These are phyloP conservation scores for Pseudodiploospora longispora DNA, from an alignment of 2,329 filamentous ascomycete genomes.

Conservation along the genomic window DNA sequence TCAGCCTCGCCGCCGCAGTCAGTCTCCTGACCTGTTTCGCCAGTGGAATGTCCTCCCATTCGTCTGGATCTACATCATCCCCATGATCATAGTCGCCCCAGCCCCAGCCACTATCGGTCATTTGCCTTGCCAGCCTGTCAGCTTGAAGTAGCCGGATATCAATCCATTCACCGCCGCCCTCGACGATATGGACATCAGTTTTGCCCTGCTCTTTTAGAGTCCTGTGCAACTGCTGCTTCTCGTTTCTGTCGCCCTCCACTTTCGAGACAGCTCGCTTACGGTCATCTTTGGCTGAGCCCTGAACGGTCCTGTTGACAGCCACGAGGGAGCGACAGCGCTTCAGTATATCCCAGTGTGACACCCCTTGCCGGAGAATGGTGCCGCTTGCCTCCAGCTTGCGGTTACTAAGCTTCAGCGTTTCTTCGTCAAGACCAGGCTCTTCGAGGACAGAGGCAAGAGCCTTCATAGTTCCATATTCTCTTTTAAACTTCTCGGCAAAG, in stretches of 20 bases:
- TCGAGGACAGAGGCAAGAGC: constrained; percentile 7
- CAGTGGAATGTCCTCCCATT: constrained; percentile 27
- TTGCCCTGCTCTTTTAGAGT: constrained; percentile 25
- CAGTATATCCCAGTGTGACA: constrained; percentile 23
- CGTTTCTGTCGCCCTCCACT: constrained; percentile 13
- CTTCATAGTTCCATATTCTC: constrained; percentile 11
- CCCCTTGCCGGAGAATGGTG: constrained; percentile 14
- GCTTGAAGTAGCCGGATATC: constrained; percentile 21
- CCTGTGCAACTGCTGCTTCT: constrained; percentile 22
- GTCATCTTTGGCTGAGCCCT: constrained; percentile 20
- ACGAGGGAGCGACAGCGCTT: constrained; percentile 24
- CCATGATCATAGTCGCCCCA: constrained; percentile 29
- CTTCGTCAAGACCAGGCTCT: constrained; percentile 3
- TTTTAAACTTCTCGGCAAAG: constrained; percentile 14
- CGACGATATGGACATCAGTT: constrained; percentile 28
- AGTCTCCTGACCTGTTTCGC: constrained; percentile 25
- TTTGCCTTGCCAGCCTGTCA: constrained; percentile 28
- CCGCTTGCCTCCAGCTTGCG: constrained; percentile 17
- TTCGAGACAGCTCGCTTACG: constrained; percentile 17
- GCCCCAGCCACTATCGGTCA: constrained; percentile 33
- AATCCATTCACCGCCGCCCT: constrained; percentile 27
- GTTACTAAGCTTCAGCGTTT: constrained; percentile 8
- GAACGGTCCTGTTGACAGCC: constrained; percentile 24
- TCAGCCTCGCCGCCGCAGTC: constrained; percentile 26
- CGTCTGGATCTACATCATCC: constrained; percentile 22